A percentile compares a stretch with the other conserved stretches of the same genome.
Evolutionary conservation across 2,329 filamentous ascomycete genomes (phyloP).

Genomic region (Gyromitra esculenta): DNA sequence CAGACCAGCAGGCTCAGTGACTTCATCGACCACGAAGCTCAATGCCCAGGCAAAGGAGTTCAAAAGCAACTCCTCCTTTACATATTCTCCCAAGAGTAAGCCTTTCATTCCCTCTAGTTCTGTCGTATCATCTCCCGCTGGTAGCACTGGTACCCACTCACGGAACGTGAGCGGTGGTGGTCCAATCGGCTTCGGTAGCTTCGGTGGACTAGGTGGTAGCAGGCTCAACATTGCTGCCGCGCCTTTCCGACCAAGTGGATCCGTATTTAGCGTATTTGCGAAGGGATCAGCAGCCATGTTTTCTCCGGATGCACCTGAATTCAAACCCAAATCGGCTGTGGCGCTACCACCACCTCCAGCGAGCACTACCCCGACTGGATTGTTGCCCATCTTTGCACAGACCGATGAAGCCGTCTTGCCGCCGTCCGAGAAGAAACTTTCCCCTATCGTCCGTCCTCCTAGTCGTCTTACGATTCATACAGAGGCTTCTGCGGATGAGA

Average conservation of each 20-base stretch:
- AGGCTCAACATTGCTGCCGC: constrained; percentile 76
- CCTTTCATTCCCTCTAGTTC: constrained; percentile 62
- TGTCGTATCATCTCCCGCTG: constrained; percentile 64
- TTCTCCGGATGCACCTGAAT: constrained; percentile 78
- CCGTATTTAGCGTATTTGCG: constrained; percentile 61
- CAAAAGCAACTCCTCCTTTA: constrained; percentile 73
- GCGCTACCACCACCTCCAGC: constrained; percentile 64
- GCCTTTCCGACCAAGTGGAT: constrained; percentile 76
- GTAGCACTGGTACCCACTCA: constrained; percentile 47
- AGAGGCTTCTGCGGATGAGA: constrained; percentile 39
- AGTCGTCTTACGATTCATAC: constrained; percentile 59
- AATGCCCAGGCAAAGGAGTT: constrained; percentile 92
- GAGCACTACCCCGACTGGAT: constrained; percentile 61
- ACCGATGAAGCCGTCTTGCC: constrained; percentile 71
- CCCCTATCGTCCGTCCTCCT: constrained; percentile 78
- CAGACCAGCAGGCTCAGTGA: constrained; percentile 63
- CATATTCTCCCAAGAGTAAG: constrained; percentile 57
- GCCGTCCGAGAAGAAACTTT: constrained; percentile 78
- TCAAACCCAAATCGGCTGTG: constrained; percentile 68
- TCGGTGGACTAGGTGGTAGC: constrained; percentile 58
- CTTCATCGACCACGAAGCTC: constrained; percentile 72
- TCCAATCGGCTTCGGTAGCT: constrained; percentile 37
- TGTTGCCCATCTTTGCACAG: constrained; percentile 63
- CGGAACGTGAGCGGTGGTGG: constrained; percentile 35
- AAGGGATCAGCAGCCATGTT: constrained; percentile 62